Base-by-base conservation (phyloP, 345 rosid species). In the Eucalyptus cladocalyx region DNA sequence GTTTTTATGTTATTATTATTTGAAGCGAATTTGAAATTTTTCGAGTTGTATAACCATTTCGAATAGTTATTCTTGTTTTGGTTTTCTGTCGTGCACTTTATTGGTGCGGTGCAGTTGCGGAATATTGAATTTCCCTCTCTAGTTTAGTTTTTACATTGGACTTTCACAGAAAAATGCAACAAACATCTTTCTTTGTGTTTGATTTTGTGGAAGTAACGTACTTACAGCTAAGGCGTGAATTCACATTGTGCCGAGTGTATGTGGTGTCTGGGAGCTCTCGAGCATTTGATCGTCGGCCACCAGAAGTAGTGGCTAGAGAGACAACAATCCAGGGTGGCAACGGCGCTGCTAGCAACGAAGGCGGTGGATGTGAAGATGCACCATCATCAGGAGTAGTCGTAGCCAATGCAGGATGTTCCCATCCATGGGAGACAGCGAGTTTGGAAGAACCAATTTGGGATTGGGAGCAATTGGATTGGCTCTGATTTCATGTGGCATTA, bases 221-320 rank as follows among this genome's bases (percentile, higher is more conserved):
- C 28, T 60, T 65, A 92, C 88, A 96, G 99, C 89, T 96, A 91
- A 95, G 99, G 92, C 94, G 93, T 89, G 98, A 97, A 86, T 96
- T 93, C 92, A 95, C 95, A 87, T 86, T 97, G 92, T 96, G 99
- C 90, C 96, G 99, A 51, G 92, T 97, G 91, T 96, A 96, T 87
- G 93, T 96, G 90, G 91, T 92, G 87, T 95, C 98, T 10, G 98
- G 99, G 91, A 93, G 91, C 95, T 91, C 88, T 18, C 94, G 95
- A 89, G 97, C 98, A 80, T 97, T 96, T 89, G 99, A 97, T 86
- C 95, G 99, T 88, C 99, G 99, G 80, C 98, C 99, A 11, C 90
- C 87, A 13, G 96, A 90, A 28, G 87, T 62, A 6, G 80, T 16
- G 92, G 81, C 65, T 42, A 88, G 72, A 87, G 88, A 89, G 62